Evolutionary conservation across 2,329 filamentous ascomycete genomes (phyloP), one percentile per base, ranked within the genome.

Genomic region (Sporothrix inflata): DNA sequence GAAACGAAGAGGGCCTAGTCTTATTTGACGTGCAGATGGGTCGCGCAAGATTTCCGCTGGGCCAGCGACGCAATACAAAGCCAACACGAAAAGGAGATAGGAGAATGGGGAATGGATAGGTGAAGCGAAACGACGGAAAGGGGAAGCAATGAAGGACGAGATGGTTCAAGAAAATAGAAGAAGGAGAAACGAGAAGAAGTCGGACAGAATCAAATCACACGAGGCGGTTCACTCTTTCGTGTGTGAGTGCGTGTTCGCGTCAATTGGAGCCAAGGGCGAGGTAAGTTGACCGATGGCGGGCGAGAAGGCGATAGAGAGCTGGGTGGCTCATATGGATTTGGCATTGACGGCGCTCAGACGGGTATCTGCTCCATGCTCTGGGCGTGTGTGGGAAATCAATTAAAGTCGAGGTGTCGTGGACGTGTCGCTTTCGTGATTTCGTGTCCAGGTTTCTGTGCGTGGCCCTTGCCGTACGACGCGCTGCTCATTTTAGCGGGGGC

Each of bases 391-490:
- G 74, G 53, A 67, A 73, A 72, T 76, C 76, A 76, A 76, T 77
- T 77, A 77, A 77, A 74, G 73, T 70, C 24, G 71, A 70, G 72
- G 73, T 65, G 69, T 57, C 49, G 45, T 27, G 60, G 75, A 76
- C 76, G 76, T 77, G 76, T 77, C 75, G 73, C 42, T 75, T 77
- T 77, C 76, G 75, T 77, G 76, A 77, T 75, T 74, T 75, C 71
- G 73, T 73, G 71, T 71, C 34, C 11, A 19, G 42, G 24, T 70
- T 57, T 65, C 45, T 71, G 68, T 71, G 61, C 63, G 55, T 71
- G 69, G 53, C 69, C 16, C 27, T 65, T 45, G 27, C 70, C 65
- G 57, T 70, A 72, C 72, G 74, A 75, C 74, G 74, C 74, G 74
- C 74, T 73, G 34, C 27, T n/a, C 61, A 63, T 24, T 51, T 53